Base-by-base conservation (phyloP, 805 yeast genomes). In the Maudiozyma saulgeensis region DNA sequence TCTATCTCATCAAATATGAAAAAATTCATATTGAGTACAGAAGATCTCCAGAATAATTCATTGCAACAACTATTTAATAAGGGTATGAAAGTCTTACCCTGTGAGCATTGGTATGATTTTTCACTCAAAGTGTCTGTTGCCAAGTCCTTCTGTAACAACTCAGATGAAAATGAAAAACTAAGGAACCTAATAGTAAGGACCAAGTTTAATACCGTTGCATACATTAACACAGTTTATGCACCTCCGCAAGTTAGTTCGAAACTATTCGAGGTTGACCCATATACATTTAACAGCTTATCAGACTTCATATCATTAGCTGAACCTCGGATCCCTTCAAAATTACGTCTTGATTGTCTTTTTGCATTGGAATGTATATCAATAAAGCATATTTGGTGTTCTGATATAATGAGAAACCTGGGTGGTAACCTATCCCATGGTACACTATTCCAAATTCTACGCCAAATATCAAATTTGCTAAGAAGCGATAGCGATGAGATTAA, bases 381-480 rank as follows among this genome's bases (percentile, higher is more conserved):
- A 19, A 81, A 80, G 58, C 79, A 80, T 44, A 75, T 75, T 4
- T 84, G 89, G 78, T 82, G 90, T 16, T 73, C 82, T 45, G 96
- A 89, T 55, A 73, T 90, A 21, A 73, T 89, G 47, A 75, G 88
- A 50, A 81, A 86, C 12, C 64, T 89, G 54, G 87, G 93, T 19
- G 96, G 93, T 9, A 87, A 87, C 62, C 88, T 90, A 39, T 80
- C 82, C 52, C 96, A 90, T 65, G 97, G 97, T 1, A 68, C 81
- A 12, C 60, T 90, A 39, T 86, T 84, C 68, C 89, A 86, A 59
- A 76, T 82, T 31, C 63, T 89, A 28, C 76, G 90, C 49, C 72
- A 73, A 41, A 78, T 87, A n/a, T 71, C 78, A 48, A 78, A 80
- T 50, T 67, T 73, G 41, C 55, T 80, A 35, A 65, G 71, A 44